A percentile compares a stretch with the other conserved stretches of the same genome.
phyloP scores from a whole-genome alignment of 2,329 filamentous ascomycete genomes.

The Hypomyces rosellus region DNA sequence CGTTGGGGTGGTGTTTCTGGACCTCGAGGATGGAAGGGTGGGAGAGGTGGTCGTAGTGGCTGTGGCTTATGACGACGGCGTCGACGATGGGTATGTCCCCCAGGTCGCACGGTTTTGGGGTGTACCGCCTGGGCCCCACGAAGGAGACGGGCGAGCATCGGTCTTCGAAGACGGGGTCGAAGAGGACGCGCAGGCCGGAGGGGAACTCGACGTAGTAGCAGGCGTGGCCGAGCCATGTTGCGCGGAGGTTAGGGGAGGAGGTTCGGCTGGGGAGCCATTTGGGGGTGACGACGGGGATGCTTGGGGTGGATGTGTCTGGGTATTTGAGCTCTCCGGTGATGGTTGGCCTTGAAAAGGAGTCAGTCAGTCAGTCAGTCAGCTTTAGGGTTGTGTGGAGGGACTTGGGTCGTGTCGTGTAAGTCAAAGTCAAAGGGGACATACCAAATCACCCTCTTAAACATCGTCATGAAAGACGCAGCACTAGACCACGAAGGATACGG shows the following conservation, averaged over 20 bases:
- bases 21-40: slow-evolving; percentile 68
- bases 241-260: slow-evolving; percentile 56
- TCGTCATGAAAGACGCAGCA: slow-evolving; percentile 15
- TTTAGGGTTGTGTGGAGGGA: background rate
- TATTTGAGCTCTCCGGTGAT: slow-evolving; percentile 33
- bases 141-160: slow-evolving; percentile 72
- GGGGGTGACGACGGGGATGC: slow-evolving; percentile 61
- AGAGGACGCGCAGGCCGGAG: slow-evolving; percentile 76
- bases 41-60: slow-evolving; percentile 89
- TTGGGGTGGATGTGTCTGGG: slow-evolving; percentile 59
- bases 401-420: background rate
- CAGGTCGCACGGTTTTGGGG: slow-evolving; percentile 67
- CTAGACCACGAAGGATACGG: slow-evolving; percentile 41
- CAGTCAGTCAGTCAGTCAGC: background rate
- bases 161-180: slow-evolving; percentile 88
- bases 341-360: slow-evolving; percentile 24
- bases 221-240: slow-evolving; percentile 93
- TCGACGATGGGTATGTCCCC: slow-evolving; percentile 72
- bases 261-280: slow-evolving; percentile 57
- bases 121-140: slow-evolving; percentile 70
- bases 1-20: slow-evolving; percentile 63
- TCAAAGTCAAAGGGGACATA: slow-evolving; percentile 17
- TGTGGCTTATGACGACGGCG: slow-evolving; percentile 77
- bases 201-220: slow-evolving; percentile 93
- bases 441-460: slow-evolving; percentile 30